Evolutionary conservation across 345 rosid genomes (phyloP).

Genomic region (Eucalyptus virginea): DNA sequence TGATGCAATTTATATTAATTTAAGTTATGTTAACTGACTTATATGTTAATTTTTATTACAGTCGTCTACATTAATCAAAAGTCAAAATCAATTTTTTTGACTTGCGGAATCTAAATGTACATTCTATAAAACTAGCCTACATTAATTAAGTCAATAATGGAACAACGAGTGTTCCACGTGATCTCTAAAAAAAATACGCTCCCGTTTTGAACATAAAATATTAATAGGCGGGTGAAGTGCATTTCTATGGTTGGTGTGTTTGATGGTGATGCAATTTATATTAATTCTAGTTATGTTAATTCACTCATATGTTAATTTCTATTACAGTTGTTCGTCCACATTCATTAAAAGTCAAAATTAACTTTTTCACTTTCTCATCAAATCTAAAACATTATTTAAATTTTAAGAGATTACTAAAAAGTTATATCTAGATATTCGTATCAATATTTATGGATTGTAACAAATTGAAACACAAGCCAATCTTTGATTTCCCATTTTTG

Average conservation of each 20-base stretch:
- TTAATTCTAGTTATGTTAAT: not conserved
- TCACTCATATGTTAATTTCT: not conserved
- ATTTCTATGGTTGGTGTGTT: not conserved
- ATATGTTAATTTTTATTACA: not conserved
- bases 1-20: not conserved
- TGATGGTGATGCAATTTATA: not conserved
- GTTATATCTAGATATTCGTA: not conserved
- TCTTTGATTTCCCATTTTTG: not conserved
- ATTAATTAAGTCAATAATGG: too few relatives aligned
- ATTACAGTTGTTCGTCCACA: not conserved
- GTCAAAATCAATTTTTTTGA: too few relatives aligned
- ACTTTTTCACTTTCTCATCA: not conserved
- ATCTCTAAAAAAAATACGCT: too few relatives aligned
- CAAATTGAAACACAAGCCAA: not conserved
- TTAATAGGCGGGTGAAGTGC: not conserved
- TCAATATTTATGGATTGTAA: not conserved
- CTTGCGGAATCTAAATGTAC: too few relatives aligned
- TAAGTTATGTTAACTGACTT: not conserved
- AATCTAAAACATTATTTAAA: not conserved
- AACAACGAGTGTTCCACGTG: too few relatives aligned
- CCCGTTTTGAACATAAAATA: too few relatives aligned
- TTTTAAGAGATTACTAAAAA: not conserved
- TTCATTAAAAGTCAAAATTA: not conserved
- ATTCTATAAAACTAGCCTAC: too few relatives aligned
- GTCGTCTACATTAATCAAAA: too few relatives aligned